A percentile compares a stretch with the other conserved stretches of the same genome.
phyloP scores from a whole-genome alignment of 169 alveolate species.

The Plasmodium blacklocki region DNA sequence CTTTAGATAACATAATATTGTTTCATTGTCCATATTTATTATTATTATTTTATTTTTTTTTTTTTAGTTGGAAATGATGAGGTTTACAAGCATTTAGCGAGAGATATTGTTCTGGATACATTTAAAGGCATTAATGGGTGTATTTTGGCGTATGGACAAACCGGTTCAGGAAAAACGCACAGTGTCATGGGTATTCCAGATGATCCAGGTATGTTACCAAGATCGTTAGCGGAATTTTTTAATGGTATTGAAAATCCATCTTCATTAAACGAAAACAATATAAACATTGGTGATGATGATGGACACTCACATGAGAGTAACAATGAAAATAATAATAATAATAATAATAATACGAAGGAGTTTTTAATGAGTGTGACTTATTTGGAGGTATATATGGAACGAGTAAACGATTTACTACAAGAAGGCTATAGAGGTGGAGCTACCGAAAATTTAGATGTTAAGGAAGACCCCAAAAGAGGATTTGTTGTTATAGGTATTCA shows the following conservation, averaged over 20 bases:
- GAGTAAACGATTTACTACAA: conserved; percentile 88
- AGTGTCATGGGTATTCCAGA: conserved; percentile 86
- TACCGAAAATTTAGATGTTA: conserved; percentile 84
- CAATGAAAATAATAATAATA: conserved; percentile 60
- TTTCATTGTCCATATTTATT: no score
- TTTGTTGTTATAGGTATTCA: conserved; percentile 86
- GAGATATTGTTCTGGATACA: conserved; percentile 84
- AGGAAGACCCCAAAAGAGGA: conserved; percentile 91
- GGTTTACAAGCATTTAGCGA: conserved; percentile 82
- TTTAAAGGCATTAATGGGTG: conserved; percentile 87
- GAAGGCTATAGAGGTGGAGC: conserved; percentile 85
- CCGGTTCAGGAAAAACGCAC: conserved; percentile 88
- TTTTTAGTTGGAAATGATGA: conserved; percentile 82
- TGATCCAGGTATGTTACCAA: conserved; percentile 87
- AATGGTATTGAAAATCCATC: conserved; percentile 85
- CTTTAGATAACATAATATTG: no score
- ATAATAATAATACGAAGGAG: conserved; percentile 84
- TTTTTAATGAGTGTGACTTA: conserved; percentile 88
- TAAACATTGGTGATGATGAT: conserved; percentile 80
- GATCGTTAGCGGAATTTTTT: conserved; percentile 87
- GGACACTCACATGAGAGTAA: conserved; percentile 78
- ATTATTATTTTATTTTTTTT: neutral
- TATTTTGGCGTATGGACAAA: conserved; percentile 86
- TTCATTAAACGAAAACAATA: conserved; percentile 81
- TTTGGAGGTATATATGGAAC: conserved; percentile 90